Evolutionary conservation across 179 eudicot genomes (phyloP), one percentile per base, ranked within the genome.

Genomic region (Gypsophila paniculata): DNA sequence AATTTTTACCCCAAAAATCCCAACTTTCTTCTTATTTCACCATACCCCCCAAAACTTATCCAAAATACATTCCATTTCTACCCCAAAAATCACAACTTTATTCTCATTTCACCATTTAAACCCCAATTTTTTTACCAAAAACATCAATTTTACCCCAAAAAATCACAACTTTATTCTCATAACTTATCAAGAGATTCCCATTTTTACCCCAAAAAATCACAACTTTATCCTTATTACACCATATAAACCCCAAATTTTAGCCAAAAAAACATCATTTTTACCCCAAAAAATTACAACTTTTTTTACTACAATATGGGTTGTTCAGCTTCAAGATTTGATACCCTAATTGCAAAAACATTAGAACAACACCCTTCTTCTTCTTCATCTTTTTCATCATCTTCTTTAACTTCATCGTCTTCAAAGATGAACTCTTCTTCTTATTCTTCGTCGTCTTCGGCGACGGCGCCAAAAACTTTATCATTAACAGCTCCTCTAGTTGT

Each of bases 401-500:
- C 72, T 0, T 75, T 65, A 6, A 72, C 58, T 6, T 26, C 68
- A 15, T 74, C 72, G 21, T 69, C 67, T 38, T 63, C 18, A 63
- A n/a, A 49, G 15, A 14, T 38, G 3, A 7, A 36, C 36, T 39
- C 53, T 65, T 75, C 78, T 23, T 77, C 72, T 11, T 74, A 79
- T 3, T 67, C 71, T 1, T 72, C 79, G 11, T 70, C 81, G 51
- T 57, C 75, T 49, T 17, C 15, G 12, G 2, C 72, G 6, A 22
- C 17, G 12, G 7, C 72, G 6, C 58, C 73, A 1, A 82, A 89
- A 44, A 69, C 90, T 39, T 82, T 87, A 2, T 91, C 89, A 26
- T 68, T 93, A 0, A 82, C 91, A 0, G 68, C 91, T 6, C 93
- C 91, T 21, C 72, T 90, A 1, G 80, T 95, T 74, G 80, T 95